A percentile compares a stretch with the other conserved stretches of the same genome.
These are phyloP conservation scores for Trifolium subterraneum DNA, from an alignment of 306 rosid genomes.

Conservation along the genomic window DNA sequence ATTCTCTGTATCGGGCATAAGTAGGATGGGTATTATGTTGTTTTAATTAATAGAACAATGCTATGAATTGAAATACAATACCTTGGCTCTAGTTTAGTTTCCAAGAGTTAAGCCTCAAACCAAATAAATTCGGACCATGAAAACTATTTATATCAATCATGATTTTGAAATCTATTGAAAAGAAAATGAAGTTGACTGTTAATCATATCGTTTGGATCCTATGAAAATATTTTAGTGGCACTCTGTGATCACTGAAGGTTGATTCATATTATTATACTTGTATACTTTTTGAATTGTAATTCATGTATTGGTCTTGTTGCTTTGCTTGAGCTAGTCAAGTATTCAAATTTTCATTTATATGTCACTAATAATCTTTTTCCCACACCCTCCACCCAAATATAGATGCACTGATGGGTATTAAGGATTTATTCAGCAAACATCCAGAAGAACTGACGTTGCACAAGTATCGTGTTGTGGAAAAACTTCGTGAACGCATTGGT, in stretches of 20 bases:
- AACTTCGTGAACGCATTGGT: slow-evolving; percentile 80
- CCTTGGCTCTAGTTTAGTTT: slow-evolving; percentile 22
- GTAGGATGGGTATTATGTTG: slow-evolving; percentile 7
- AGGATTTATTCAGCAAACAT: slow-evolving; percentile 66
- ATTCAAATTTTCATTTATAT: slow-evolving; percentile 25
- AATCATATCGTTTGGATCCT: not conserved
- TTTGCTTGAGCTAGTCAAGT: slow-evolving; percentile 1
- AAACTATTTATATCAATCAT: slow-evolving; percentile 7
- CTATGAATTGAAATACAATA: slow-evolving; percentile 12
- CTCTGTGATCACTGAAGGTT: not conserved
- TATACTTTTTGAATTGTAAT: slow-evolving; percentile 9
- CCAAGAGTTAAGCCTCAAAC: not conserved
- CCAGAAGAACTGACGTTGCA: slow-evolving; percentile 75
- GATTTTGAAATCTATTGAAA: slow-evolving; percentile 16
- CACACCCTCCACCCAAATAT: not conserved
- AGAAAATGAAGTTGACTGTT: slow-evolving; percentile 11
- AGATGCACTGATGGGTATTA: slow-evolving; percentile 90
- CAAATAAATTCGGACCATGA: slow-evolving; percentile 3
- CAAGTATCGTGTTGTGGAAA: slow-evolving; percentile 71
- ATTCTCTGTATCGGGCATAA: not conserved
- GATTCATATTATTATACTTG: not conserved
- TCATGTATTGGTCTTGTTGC: not conserved
- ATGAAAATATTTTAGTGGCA: not conserved
- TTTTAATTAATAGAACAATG: slow-evolving; percentile 23
- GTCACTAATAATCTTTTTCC: slow-evolving; percentile 27